Conservation (phyloP, 768 basidiomycete species). For the Psilocybe azurescens region DNA sequence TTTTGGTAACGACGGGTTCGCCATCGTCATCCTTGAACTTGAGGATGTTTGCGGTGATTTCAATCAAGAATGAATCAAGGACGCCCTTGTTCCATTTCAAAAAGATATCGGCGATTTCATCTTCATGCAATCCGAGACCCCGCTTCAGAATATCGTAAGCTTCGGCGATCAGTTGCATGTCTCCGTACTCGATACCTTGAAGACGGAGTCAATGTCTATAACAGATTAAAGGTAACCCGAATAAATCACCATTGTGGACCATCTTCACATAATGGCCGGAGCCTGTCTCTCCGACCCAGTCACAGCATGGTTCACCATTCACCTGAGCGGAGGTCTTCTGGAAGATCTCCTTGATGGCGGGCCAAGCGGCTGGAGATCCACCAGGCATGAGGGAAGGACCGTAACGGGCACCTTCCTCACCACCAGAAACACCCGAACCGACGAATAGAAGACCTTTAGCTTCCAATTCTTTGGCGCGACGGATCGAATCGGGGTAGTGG, state of each 20-base stretch:
- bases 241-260: slow-evolving; percentile 88
- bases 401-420: slow-evolving; percentile 97
- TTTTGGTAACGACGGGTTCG: slow-evolving; percentile 88
- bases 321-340: slow-evolving; percentile 97
- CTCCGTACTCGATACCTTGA: slow-evolving; percentile 97
- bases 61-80: slow-evolving; percentile 99
- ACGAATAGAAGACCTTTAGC: slow-evolving; percentile 95
- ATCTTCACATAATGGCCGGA: slow-evolving; percentile 99
- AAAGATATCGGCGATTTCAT: slow-evolving; percentile 96
- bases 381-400: slow-evolving; percentile 99
- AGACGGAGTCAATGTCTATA: slow-evolving; percentile 8
- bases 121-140: slow-evolving; percentile 84
- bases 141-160: slow-evolving; percentile 99
- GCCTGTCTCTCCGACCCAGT: slow-evolving; percentile 98
- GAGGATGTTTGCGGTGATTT: slow-evolving; percentile 97
- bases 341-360: slow-evolving; percentile 97
- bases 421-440: slow-evolving; percentile 98
- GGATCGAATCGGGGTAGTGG: slow-evolving; percentile 98
- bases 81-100: slow-evolving; percentile 97
- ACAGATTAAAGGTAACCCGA: slow-evolving; percentile 10
- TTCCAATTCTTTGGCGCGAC: slow-evolving; percentile 92
- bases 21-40: slow-evolving; percentile 97
- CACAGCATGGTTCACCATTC: slow-evolving; percentile 95
- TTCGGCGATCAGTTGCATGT: slow-evolving; percentile 99
- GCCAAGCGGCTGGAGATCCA: slow-evolving; percentile 94